phyloP scores from a whole-genome alignment of 2,329 filamentous ascomycete species.

The Colletotrichum caudatum region DNA sequence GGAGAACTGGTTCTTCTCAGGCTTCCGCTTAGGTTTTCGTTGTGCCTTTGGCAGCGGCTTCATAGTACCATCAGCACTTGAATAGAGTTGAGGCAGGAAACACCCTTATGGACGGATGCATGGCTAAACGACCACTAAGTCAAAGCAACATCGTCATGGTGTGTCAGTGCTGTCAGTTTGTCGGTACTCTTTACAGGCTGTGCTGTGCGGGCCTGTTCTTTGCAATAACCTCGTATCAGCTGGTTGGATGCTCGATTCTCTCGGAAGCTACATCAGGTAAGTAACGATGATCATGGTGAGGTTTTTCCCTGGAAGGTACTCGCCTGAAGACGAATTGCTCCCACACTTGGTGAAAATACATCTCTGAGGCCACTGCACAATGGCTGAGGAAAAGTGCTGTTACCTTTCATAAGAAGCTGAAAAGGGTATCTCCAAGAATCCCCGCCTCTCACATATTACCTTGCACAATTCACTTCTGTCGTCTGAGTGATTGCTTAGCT shows the following conservation, averaged over 20 bases:
- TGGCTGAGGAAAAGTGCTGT: background rate
- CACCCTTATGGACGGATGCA: too few species aligned
- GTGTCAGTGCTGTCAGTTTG: background rate
- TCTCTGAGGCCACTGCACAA: background rate
- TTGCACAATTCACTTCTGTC: background rate
- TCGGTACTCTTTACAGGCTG: background rate
- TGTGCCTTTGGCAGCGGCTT: background rate
- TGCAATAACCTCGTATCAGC: background rate
- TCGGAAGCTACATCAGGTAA: background rate
- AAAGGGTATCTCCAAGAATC: background rate
- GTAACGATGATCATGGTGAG: background rate
- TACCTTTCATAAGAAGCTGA: background rate
- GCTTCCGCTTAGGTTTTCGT: slow-evolving; percentile 2
- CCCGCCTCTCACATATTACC: background rate
- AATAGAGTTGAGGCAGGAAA: background rate
- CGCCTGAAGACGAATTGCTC: background rate
- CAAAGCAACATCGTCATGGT: too few species aligned
- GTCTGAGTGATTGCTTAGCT: background rate
- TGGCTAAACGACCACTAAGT: too few species aligned
- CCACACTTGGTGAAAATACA: background rate
- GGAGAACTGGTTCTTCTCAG: slow-evolving; percentile 1
- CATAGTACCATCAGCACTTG: background rate
- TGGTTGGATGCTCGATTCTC: background rate
- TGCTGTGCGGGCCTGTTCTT: background rate
- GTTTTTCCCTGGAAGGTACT: background rate